Conservation (phyloP, 345 rosid genomes). For the Citrus sp. region DNA sequence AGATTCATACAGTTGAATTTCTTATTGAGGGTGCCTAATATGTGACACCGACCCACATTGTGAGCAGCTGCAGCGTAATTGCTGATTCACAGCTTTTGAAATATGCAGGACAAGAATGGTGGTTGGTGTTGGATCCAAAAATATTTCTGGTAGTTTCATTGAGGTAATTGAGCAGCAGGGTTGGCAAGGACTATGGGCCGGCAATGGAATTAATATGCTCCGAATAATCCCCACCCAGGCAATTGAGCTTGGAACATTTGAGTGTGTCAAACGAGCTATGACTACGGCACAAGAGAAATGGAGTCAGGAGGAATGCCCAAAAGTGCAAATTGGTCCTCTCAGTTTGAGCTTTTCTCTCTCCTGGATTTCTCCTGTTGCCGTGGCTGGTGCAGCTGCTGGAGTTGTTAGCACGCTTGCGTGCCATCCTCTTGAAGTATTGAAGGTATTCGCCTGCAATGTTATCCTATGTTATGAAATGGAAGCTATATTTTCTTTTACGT, state of each 20-base stretch:
- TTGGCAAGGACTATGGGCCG: slow-evolving; percentile 99
- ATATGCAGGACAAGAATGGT: slow-evolving; percentile 87
- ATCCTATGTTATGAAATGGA: not conserved
- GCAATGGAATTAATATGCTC: slow-evolving; percentile 87
- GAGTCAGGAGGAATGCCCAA: slow-evolving; percentile 46
- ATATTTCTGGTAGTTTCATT: slow-evolving; percentile 82
- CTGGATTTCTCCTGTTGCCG: slow-evolving; percentile 93
- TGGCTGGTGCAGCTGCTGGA: slow-evolving; percentile 98
- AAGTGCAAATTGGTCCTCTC: slow-evolving; percentile 60
- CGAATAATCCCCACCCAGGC: slow-evolving; percentile 97
- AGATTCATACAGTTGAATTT: not conserved
- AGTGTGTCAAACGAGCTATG: slow-evolving; percentile 82
- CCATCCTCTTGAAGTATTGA: slow-evolving; percentile 98
- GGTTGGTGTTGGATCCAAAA: slow-evolving; percentile 93
- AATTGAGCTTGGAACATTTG: slow-evolving; percentile 91
- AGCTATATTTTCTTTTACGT: not conserved
- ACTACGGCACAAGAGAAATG: slow-evolving; percentile 69
- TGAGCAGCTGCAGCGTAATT: not conserved
- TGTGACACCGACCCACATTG: not conserved
- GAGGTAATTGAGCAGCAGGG: slow-evolving; percentile 92
- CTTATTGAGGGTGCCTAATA: not conserved
- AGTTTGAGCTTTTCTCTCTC: slow-evolving; percentile 58
- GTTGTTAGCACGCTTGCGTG: slow-evolving; percentile 84
- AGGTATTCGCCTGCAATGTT: slow-evolving; percentile 41
- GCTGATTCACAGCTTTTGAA: slow-evolving; percentile 11